Evolutionary conservation across 345 rosid species (phyloP), one percentile per base, ranked within the genome.

Genomic region (Alliaria petiolata): DNA sequence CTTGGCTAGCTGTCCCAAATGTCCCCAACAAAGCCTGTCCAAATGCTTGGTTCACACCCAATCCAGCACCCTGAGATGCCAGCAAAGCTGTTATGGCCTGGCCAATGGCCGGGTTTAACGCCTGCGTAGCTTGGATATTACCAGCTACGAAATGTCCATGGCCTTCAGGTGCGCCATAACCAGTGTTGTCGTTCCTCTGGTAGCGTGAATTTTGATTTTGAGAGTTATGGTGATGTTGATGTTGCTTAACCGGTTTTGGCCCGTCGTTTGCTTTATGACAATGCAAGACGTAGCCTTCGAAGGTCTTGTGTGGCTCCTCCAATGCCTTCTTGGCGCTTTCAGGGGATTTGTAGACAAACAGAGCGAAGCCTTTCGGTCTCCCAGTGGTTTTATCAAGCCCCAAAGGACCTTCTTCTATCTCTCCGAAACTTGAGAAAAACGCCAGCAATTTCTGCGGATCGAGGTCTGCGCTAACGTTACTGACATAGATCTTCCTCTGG

Each of bases 21-120:
- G 79, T 39, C 10, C 93, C 97, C 54, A 82, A 80, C 50, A 84
- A 69, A 43, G 77, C 81, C 66, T 76, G 82, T 20, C 85, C 85
- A 63, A 80, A 62, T 36, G 83, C 80, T 49, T 83, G 89, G 68
- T 82, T 80, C 8, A 86, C 69, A 35, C 91, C 95, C 75, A 93
- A 81, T 13, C 92, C 97, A 82, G 91, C 86, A 69, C 97, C 91
- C 61, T 86, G 97, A 34, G 88, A 44, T 2, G 93, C 86, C 63
- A 93, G 75, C 74, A 93, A 79, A 2, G 97, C 95, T 0, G 98
- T 87, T 65, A 93, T 65, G 1, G 98, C 97, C 67, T 93, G 98
- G 4, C 97, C 98, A 51, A 93, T 81, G 0, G 88, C 89, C 0
- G 98, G 98, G 80, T 86, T 87, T 54, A 93, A 51, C 28, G 80